Percentiles rank a stretch among this genome's conserved stretches.
phyloP scores from a whole-genome alignment of 2,329 filamentous ascomycete species.

The Chaetothyriales sp. region DNA sequence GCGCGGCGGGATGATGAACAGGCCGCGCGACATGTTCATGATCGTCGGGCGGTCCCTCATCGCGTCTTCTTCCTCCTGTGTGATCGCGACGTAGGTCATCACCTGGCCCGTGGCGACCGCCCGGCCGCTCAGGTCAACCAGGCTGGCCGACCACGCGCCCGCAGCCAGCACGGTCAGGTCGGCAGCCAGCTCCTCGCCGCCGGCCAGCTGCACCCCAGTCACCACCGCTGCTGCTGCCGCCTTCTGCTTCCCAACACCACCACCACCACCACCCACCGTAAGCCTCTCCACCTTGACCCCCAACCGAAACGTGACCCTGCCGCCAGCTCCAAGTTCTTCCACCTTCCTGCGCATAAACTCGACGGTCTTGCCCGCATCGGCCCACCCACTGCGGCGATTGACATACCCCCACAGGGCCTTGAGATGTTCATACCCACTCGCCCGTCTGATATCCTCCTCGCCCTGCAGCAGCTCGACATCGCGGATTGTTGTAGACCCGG shows the following conservation, averaged over 20 bases:
- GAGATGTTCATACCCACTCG: conserved; percentile 10
- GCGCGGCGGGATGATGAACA: conserved; percentile 41
- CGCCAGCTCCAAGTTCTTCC: conserved; percentile 19
- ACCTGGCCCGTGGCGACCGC: conserved; percentile 70
- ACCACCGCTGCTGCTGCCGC: too few relatives aligned
- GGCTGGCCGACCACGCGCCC: conserved; percentile 68
- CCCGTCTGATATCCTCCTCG: conserved; percentile 8
- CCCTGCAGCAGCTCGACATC: conserved; percentile 2
- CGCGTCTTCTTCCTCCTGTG: conserved; percentile 50
- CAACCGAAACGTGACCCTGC: conserved; percentile 23
- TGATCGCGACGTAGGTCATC: conserved; percentile 62
- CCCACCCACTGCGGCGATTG: conserved; percentile 34
- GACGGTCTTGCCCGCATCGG: conserved; percentile 28
- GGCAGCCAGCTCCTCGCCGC: conserved; percentile 9
- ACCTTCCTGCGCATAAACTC: conserved; percentile 25
- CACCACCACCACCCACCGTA: conserved; percentile 2
- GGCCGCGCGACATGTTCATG: conserved; percentile 34
- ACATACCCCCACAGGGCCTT: conserved; percentile 26
- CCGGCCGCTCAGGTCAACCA: conserved; percentile 64
- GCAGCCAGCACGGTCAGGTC: conserved; percentile 50
- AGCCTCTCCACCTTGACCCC: conserved; percentile 23
- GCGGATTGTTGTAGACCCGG: background rate
- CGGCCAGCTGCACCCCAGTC: conserved; percentile 9
- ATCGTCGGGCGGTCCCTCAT: conserved; percentile 53
- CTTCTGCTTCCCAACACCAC: background rate